These are phyloP conservation scores for Dendrocalamus latiflorus DNA, from an alignment of 202 grass and related monocot genomes.

Conservation along the genomic window DNA sequence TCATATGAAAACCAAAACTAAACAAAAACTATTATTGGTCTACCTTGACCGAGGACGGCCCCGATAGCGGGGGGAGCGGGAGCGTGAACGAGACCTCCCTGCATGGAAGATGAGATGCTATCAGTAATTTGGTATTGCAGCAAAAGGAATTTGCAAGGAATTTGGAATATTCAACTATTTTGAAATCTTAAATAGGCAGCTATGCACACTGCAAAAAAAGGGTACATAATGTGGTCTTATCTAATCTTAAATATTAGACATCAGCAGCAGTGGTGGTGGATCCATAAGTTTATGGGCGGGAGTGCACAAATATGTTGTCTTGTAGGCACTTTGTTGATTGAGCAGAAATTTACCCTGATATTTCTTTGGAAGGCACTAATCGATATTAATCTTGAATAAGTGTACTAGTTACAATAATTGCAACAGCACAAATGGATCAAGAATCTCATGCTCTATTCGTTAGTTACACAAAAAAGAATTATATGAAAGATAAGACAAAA, in stretches of 20 bases:
- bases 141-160: neutral
- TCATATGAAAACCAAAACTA: no score
- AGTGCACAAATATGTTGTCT: neutral
- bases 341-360: neutral
- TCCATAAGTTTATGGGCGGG: neutral
- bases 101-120: slow-evolving; percentile 6
- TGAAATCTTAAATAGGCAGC: neutral
- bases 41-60: slow-evolving; percentile 71
- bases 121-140: neutral
- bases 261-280: neutral
- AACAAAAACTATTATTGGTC: no score
- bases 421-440: neutral
- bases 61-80: slow-evolving; percentile 56
- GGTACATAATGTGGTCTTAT: neutral
- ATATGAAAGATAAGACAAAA: neutral
- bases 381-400: neutral
- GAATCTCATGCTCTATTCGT: neutral
- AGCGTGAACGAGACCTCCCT: slow-evolving; percentile 65
- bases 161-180: neutral
- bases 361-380: neutral
- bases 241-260: neutral
- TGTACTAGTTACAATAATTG: neutral
- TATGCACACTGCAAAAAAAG: neutral
- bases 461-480: neutral
- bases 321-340: neutral